Conservation (phyloP, 805 yeast genomes). For the Saccharomycopsis babjevae region DNA sequence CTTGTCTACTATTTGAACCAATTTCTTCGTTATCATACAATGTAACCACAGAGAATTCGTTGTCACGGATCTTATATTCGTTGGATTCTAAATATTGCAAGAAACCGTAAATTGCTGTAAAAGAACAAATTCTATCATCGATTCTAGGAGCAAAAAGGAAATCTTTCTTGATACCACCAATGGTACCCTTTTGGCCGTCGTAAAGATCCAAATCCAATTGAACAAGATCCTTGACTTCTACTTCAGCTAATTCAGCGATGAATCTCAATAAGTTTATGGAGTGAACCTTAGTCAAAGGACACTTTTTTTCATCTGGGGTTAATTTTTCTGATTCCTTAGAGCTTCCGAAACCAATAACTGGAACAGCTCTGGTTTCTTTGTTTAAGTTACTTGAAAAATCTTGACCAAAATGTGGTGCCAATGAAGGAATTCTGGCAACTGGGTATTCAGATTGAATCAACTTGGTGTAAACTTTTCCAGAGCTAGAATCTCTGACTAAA, state of each 20-base stretch:
- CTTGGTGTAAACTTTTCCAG: constrained; percentile 31
- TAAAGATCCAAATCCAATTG: constrained; percentile 70
- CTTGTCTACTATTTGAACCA: constrained; percentile 72
- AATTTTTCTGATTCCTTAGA: constrained; percentile 30
- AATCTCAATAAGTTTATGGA: constrained; percentile 58
- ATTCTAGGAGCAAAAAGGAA: constrained; percentile 74
- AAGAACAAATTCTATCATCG: constrained; percentile 78
- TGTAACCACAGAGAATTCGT: constrained; percentile 47
- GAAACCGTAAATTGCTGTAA: constrained; percentile 55
- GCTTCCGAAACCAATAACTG: constrained; percentile 53
- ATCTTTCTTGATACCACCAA: constrained; percentile 72
- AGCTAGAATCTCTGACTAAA: constrained; percentile 26
- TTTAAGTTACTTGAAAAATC: constrained; percentile 65
- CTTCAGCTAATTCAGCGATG: constrained; percentile 50
- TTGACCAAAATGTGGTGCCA: constrained; percentile 81
- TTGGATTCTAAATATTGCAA: constrained; percentile 34
- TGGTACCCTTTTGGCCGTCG: constrained; percentile 69
- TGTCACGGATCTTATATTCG: constrained; percentile 22
- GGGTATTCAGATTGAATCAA: constrained; percentile 52
- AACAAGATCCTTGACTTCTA: constrained; percentile 49
- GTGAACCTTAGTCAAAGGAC: constrained; percentile 65
- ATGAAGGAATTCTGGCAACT: constrained; percentile 71
- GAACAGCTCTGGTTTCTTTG: constrained; percentile 67
- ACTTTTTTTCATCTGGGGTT: constrained; percentile 46
- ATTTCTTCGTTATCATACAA: constrained; percentile 76